Evolutionary conservation across 208 protist genomes (phyloP).

Genomic region (Wallacemonas sp.): DNA sequence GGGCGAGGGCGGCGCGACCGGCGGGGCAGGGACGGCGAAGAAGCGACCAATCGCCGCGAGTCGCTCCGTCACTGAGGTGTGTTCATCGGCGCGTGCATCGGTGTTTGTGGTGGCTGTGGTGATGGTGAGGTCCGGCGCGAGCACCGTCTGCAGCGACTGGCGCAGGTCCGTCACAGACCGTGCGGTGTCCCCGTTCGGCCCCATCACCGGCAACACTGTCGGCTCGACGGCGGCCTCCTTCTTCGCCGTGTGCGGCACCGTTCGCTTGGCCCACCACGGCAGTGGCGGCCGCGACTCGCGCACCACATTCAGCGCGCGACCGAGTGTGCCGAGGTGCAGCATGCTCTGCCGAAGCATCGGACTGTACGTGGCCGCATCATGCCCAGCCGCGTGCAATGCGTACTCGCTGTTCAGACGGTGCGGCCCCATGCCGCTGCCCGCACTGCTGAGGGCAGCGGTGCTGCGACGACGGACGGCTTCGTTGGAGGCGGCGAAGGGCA

Average conservation of each 20-base stretch:
- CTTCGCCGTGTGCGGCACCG: background rate
- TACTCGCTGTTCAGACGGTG: slow-evolving; percentile 23
- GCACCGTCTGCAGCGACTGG: background rate
- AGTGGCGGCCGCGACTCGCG: background rate
- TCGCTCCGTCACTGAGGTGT: background rate
- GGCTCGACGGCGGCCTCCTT: background rate
- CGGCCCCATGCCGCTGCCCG: no score
- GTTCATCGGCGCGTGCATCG: background rate
- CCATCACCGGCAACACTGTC: background rate
- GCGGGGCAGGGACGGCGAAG: background rate
- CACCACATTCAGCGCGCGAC: slow-evolving; percentile 25
- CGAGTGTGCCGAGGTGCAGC: slow-evolving; percentile 30
- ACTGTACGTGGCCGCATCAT: slow-evolving; percentile 31
- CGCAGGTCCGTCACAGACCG: background rate
- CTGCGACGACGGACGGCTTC: background rate
- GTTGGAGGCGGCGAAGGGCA: slow-evolving; percentile 6
- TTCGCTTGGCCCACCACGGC: background rate
- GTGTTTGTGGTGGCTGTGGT: background rate
- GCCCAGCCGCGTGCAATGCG: slow-evolving; percentile 7
- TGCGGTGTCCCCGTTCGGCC: background rate
- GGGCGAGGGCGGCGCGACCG: no score
- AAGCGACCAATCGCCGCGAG: background rate
- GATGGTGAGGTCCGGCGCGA: slow-evolving; percentile 4
- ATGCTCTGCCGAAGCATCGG: slow-evolving; percentile 19
- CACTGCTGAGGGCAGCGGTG: background rate